Evolutionary conservation across 129 eudicot species (phyloP).

Genomic region (Flaveria trinervia): DNA sequence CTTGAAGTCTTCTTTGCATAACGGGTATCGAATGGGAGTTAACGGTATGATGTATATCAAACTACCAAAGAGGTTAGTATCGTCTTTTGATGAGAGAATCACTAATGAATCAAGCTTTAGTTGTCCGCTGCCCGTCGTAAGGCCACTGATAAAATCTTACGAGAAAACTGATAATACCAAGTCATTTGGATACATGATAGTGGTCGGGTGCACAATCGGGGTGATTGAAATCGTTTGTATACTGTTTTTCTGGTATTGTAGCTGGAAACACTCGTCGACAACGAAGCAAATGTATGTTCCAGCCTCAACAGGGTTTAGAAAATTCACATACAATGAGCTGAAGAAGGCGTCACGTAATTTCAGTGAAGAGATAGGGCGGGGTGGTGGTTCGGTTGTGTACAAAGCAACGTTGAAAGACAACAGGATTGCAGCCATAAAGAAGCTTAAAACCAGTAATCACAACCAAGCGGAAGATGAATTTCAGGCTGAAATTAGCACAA

Average conservation of each 20-base stretch:
- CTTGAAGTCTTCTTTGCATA: conserved; percentile 32
- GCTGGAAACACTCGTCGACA: conserved; percentile 10
- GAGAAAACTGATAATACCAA: conserved; percentile 1
- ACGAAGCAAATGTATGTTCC: conserved; percentile 28
- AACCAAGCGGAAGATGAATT: conserved; percentile 35
- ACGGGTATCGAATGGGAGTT: conserved; percentile 29
- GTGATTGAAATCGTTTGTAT: conserved; percentile 19
- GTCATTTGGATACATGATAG: conserved; percentile 16
- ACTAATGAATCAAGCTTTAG: neutral
- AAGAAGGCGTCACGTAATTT: conserved; percentile 32
- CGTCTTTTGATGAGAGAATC: neutral
- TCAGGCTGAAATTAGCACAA: conserved; percentile 38
- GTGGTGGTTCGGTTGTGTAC: conserved; percentile 36
- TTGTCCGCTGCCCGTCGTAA: conserved; percentile 6
- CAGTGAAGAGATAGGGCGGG: conserved; percentile 50
- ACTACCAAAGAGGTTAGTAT: conserved; percentile 22
- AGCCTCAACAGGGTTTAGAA: conserved; percentile 32
- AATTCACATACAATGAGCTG: conserved; percentile 31
- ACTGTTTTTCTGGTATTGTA: conserved; percentile 19
- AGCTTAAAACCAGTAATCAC: conserved; percentile 17
- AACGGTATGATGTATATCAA: conserved; percentile 20
- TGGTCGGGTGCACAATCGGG: conserved; percentile 22
- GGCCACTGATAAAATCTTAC: neutral
- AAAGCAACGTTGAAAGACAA: conserved; percentile 33
- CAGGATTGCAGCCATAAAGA: conserved; percentile 40